Base-by-base conservation (phyloP, 805 yeast species). In the Candida xiaguanensis region DNA sequence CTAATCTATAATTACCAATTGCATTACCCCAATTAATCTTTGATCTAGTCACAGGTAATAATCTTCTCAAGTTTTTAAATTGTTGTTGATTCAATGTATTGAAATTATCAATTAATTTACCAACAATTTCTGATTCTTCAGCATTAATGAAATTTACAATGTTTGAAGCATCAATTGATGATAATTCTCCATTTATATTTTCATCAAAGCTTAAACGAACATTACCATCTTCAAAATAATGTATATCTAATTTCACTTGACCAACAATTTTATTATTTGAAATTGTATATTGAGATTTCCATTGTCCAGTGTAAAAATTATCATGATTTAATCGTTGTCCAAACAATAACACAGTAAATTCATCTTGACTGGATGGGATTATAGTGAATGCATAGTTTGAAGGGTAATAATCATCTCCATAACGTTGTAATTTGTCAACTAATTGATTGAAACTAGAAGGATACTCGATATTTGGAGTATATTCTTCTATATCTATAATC, bases 21-120 rank as follows among this genome's bases (percentile, higher is more conserved):
- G 96, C 87, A 55, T 78, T 85, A 22, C 95, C 96, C 99, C 99
- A 91, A 58, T 87, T 86, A 53, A 91, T 83, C 58, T 85, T 89
- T 13, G 95, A 77, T 56, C 96, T 76, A 15, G 95, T 91, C 15
- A 91, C 82, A 6, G 99, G 99, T 46, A 91, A 70, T 58, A 87
- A 87, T 61, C 99, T 82, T 65, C 99, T 78, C 50, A 91, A 73
- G 44, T 75, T 74, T 64, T 91, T 93, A 68, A 93, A 91, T 46
- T 80, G 76, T 38, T 72, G 72, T 47, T 88, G 95, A 59, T 91
- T 91, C 55, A 91, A 72, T 20, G 77, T 76, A 22, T 74, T 67
- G 52, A 91, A 85, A 43, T 82, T 72, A 41, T 65, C 70, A 50
- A 85, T 75, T 40, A 90, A 63, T 32, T 72, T 61, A 28, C 72